phyloP scores from a whole-genome alignment of 768 basidiomycete species.

The Rhodotorula babjevae region DNA sequence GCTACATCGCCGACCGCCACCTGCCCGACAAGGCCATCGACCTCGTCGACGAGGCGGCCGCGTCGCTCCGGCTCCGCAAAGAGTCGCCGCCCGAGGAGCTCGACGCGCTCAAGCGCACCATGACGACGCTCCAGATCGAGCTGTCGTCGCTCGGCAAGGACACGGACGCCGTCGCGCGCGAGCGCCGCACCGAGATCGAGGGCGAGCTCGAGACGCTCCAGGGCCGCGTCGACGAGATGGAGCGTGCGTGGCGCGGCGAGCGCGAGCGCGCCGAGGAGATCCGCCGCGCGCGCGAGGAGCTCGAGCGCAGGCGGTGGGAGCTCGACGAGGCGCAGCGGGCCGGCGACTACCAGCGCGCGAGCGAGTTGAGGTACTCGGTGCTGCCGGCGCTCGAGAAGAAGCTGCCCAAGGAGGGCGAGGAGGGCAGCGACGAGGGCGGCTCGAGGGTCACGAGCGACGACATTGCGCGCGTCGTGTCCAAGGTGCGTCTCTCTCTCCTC shows the following conservation, averaged over 20 bases:
- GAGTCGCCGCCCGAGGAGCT: constrained; percentile 90
- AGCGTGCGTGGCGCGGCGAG: constrained; percentile 72
- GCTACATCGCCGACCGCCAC: constrained; percentile 60
- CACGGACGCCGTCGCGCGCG: constrained; percentile 15
- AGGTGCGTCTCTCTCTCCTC: constrained; percentile 23
- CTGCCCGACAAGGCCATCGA: constrained; percentile 46
- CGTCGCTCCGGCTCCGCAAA: constrained; percentile 77
- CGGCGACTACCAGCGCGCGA: constrained; percentile 57
- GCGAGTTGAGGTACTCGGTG: constrained; percentile 82
- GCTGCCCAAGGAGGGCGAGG: constrained; percentile 28
- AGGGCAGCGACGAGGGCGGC: constrained; percentile 13
- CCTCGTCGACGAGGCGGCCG: constrained; percentile 87
- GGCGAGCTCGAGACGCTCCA: constrained; percentile 4
- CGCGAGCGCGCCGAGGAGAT: constrained; percentile 56
- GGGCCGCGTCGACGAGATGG: constrained; percentile 55
- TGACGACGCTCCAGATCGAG: constrained; percentile 71
- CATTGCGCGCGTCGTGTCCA: constrained; percentile 19
- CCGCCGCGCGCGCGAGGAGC: constrained; percentile 65
- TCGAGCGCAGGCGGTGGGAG: constrained; percentile 83
- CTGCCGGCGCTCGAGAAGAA: constrained; percentile 71
- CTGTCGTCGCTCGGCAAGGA: constrained; percentile 90
- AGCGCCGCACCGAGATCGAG: constrained; percentile 19
- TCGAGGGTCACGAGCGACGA: constrained; percentile 44
- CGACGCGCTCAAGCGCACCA: constrained; percentile 74
- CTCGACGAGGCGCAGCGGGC: constrained; percentile 83